Conservation (phyloP, 2,329 filamentous ascomycete genomes). For the Alternaria atra region DNA sequence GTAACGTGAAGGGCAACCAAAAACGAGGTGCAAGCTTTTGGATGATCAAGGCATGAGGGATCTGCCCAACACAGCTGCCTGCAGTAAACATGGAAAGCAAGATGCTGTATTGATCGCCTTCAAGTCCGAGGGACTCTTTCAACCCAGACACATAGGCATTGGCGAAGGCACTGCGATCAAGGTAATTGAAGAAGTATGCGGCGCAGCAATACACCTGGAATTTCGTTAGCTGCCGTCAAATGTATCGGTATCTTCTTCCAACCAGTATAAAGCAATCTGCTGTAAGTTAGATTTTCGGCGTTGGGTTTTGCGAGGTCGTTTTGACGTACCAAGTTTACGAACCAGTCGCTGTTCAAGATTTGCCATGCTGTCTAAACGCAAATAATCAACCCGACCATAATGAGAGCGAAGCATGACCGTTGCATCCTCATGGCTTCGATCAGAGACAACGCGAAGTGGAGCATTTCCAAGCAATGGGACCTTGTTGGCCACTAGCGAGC, state of each 20-base stretch:
- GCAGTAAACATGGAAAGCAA: conserved; percentile 41
- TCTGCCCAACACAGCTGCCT: conserved; percentile 40
- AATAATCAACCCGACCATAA: conserved; percentile 6
- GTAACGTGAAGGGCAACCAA: conserved; percentile 41
- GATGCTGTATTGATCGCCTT: conserved; percentile 43
- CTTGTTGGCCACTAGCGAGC: conserved; percentile 29
- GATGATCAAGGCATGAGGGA: conserved; percentile 41
- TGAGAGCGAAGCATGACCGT: neutral
- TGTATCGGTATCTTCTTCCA: neutral
- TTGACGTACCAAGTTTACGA: conserved; percentile 33
- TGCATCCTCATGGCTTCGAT: neutral
- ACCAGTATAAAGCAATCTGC: conserved; percentile 37
- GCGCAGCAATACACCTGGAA: conserved; percentile 38
- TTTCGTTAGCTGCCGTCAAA: neutral
- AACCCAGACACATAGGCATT: conserved; percentile 45
- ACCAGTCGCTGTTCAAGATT: conserved; percentile 35
- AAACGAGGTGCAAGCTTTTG: conserved; percentile 40
- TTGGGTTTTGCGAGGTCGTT: neutral
- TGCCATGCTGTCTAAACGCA: conserved; percentile 19
- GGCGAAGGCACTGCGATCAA: conserved; percentile 38
- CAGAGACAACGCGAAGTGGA: conserved; percentile 5
- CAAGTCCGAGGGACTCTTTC: conserved; percentile 35
- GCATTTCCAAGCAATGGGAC: conserved; percentile 14
- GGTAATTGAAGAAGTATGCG: conserved; percentile 46
- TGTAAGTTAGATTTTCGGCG: neutral